phyloP scores from a whole-genome alignment of 768 basidiomycete genomes.

The Pilatotrama ljubarskyi region DNA sequence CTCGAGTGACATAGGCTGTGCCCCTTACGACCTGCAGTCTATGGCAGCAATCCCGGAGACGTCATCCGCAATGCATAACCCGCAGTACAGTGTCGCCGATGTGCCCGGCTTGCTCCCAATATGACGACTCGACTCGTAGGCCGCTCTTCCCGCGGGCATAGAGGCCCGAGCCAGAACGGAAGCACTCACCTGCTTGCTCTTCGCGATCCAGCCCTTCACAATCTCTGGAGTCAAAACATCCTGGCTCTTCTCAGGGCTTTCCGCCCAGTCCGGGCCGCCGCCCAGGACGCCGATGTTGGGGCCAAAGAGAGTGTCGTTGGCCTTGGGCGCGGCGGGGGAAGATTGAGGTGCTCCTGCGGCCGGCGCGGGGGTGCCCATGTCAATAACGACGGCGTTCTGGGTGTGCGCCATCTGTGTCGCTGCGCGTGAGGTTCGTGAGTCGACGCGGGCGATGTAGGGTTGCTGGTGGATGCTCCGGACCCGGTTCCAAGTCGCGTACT shows the following conservation, averaged over 20 bases:
- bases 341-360: slow-evolving; percentile 7
- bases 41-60: no score
- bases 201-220: slow-evolving; percentile 82
- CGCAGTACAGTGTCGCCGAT: no score
- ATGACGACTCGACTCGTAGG: no score
- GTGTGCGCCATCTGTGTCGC: slow-evolving; percentile 51
- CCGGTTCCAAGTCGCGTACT: slow-evolving; percentile 60
- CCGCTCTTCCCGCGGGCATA: not conserved
- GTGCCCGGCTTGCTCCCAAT: no score
- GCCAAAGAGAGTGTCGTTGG: slow-evolving; percentile 84
- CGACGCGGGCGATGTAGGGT: slow-evolving; percentile 53
- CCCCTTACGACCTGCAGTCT: no score
- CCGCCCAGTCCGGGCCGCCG: slow-evolving; percentile 71
- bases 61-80: no score
- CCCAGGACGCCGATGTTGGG: slow-evolving; percentile 83
- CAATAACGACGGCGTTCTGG: slow-evolving; percentile 30
- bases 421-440: slow-evolving; percentile 47
- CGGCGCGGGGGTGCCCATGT: slow-evolving; percentile 33
- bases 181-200: slow-evolving; percentile 75
- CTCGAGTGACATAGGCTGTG: no score
- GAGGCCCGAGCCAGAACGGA: not conserved
- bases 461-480: slow-evolving; percentile 51
- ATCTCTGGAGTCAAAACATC: slow-evolving; percentile 82
- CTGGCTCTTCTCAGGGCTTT: slow-evolving; percentile 59
- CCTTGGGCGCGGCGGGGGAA: slow-evolving; percentile 39